A percentile compares a stretch with the other conserved stretches of the same genome.
These are phyloP conservation scores for Lipomyces sp. DNA, from an alignment of 805 yeast genomes.

Conservation along the genomic window DNA sequence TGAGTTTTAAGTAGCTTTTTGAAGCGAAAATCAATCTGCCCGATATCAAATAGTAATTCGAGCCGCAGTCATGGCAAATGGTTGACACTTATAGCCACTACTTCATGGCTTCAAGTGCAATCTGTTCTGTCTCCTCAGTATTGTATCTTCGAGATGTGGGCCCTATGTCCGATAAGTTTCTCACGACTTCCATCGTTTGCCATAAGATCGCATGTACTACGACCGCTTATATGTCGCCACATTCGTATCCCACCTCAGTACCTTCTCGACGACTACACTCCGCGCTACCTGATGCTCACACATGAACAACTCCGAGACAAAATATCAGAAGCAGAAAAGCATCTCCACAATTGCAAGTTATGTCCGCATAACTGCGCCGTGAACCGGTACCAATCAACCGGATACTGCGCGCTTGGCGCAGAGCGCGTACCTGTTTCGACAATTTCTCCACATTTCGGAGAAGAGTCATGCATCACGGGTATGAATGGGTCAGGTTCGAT, in stretches of 20 bases:
- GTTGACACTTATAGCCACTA: too few species aligned
- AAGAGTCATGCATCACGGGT: slow-evolving; percentile 37
- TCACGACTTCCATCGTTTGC: neutral
- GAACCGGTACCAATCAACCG: slow-evolving; percentile 34
- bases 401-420: slow-evolving; percentile 36
- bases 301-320: slow-evolving; percentile 19
- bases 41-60: neutral
- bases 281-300: slow-evolving; percentile 24
- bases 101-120: neutral
- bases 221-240: slow-evolving; percentile 9
- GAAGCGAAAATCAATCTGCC: too few species aligned
- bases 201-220: neutral
- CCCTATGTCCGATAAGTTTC: neutral
- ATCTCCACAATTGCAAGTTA: slow-evolving; percentile 30
- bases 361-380: slow-evolving; percentile 38
- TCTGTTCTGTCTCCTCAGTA: neutral
- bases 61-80: neutral
- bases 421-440: slow-evolving; percentile 33
- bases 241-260: slow-evolving; percentile 38
- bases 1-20: too few species aligned
- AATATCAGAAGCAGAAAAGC: slow-evolving; percentile 23
- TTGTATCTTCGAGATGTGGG: neutral
- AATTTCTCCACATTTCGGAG: slow-evolving; percentile 39
- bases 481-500: slow-evolving; percentile 38
- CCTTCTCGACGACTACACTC: slow-evolving; percentile 36